Base-by-base conservation (phyloP, 148 eudicot genomes). In the Heliosperma pusillum region DNA sequence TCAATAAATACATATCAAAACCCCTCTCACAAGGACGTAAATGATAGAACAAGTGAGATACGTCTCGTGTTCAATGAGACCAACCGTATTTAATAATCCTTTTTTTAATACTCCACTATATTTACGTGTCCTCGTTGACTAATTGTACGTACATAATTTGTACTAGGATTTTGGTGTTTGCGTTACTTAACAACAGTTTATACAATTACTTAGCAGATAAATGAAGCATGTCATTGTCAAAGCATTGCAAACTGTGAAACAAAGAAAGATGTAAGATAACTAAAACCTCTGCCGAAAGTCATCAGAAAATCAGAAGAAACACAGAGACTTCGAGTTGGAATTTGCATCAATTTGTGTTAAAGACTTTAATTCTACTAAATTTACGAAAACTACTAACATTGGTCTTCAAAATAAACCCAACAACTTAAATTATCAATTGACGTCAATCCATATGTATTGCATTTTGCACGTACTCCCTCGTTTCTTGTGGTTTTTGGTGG, bases 381-480 rank as follows among this genome's bases (percentile, higher is more conserved):
- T 33, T 58, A 64, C 25, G 11, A 62, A 22, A 63, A 15, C 64
- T 13, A 8, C 13, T 22, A 21, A 50, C 17, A 50, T 50, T 50
- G 1, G 55, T 50, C 17, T 50, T 12, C 13, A 50, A 50, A 12
- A 50, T 10, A 10, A 5, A 47, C 36, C 36, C 15, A 47, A 47
- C 15, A 47, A 47, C 21, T 47, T 1, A 47, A 74, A 3, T 53
- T 21, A 55, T 69, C 36, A 50, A 75, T 53, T 63, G 29, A 66
- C 81, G 66, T 66, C 76, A 78, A 72, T 78, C 80, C 80, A 78
- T 40, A 72, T 78, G 81, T 66, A 10, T 3, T 24, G 64, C 21
- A 60, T n/a, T 60, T 19, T 78, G 81, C 72, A 78, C 81, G 76
- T 78, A 78, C 81, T 65, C 66, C 76, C 76, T 78, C 76, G 76